Percentiles rank a stretch among this genome's conserved stretches.
Evolutionary conservation across 2,329 filamentous ascomycete genomes (phyloP).

Genomic region (Fusarium illudens): DNA sequence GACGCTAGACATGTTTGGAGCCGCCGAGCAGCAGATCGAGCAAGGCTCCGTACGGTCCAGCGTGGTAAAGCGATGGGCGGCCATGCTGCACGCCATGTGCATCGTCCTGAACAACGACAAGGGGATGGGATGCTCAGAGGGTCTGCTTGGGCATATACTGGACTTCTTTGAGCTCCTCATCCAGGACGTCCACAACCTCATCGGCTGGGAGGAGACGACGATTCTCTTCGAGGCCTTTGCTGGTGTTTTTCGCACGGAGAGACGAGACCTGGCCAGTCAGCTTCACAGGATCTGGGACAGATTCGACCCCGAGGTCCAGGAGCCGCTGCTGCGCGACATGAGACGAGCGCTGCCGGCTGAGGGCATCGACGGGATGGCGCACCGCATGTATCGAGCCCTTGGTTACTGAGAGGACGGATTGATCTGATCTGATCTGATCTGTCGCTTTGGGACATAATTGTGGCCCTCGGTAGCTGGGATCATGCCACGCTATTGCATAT

Average conservation of each 20-base stretch:
- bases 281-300: constrained; percentile 35
- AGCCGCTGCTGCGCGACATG: constrained; percentile 29
- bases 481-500: constrained; percentile 31
- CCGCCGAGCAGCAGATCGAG: constrained; percentile 20
- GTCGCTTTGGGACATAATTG: constrained; percentile 19
- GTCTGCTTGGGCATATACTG: constrained; percentile 36
- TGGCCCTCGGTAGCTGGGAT: constrained; percentile 13
- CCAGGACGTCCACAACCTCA: constrained; percentile 25
- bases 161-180: constrained; percentile 38
- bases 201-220: constrained; percentile 17
- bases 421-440: not conserved
- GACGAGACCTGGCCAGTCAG: constrained; percentile 9
- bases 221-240: constrained; percentile 37
- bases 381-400: constrained; percentile 36
- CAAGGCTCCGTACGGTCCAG: not conserved
- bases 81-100: constrained; percentile 36
- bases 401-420: not conserved
- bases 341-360: constrained; percentile 17
- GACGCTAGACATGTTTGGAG: constrained; percentile 28
- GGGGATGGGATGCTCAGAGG: constrained; percentile 41
- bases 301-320: constrained; percentile 32
- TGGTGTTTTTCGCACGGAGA: constrained; percentile 31
- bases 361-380: constrained; percentile 20
- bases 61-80: constrained; percentile 21
- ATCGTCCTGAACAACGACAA: constrained; percentile 40